Percentiles rank a stretch among this genome's conserved stretches.
Evolutionary conservation across 805 yeast species (phyloP).

Genomic region (Ogataea neopini): DNA sequence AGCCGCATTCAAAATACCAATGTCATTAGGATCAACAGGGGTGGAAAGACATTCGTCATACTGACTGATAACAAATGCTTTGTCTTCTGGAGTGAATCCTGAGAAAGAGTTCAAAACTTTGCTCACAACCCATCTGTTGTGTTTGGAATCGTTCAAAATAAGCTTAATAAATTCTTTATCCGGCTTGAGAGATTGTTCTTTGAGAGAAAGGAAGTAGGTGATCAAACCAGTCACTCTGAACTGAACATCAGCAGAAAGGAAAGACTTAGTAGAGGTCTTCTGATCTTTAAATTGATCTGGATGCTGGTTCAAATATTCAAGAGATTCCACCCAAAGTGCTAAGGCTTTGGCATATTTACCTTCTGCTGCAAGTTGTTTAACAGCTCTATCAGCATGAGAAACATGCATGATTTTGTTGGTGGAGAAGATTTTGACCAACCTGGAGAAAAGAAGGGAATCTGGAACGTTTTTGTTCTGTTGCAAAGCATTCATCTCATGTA

Average conservation of each 20-base stretch:
- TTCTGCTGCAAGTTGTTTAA: slow-evolving; percentile 26
- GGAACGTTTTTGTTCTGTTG: slow-evolving; percentile 21
- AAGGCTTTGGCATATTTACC: slow-evolving; percentile 29
- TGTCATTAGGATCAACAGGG: slow-evolving; percentile 26
- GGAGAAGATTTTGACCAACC: slow-evolving; percentile 22
- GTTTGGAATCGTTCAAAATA: slow-evolving; percentile 15
- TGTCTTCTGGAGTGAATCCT: slow-evolving; percentile 10
- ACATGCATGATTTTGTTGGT: slow-evolving; percentile 25
- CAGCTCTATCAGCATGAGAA: slow-evolving; percentile 30
- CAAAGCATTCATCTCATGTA: slow-evolving; percentile 11
- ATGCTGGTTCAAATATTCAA: slow-evolving; percentile 27
- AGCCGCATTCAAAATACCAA: slow-evolving; percentile 14
- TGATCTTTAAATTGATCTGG: slow-evolving; percentile 15
- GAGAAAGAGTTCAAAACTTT: background rate
- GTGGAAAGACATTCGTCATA: slow-evolving; percentile 8
- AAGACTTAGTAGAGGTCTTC: background rate
- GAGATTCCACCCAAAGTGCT: slow-evolving; percentile 30
- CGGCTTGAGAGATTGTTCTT: slow-evolving; percentile 14
- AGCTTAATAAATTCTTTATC: slow-evolving; percentile 27
- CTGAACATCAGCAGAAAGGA: slow-evolving; percentile 7
- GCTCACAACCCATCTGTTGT: slow-evolving; percentile 1
- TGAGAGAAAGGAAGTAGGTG: slow-evolving; percentile 23
- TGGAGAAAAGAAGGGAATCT: slow-evolving; percentile 25
- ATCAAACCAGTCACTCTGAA: slow-evolving; percentile 20
- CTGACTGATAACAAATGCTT: slow-evolving; percentile 5